Conservation (phyloP, 1,284 basidiomycete genomes). For the Golubevia pallescens region DNA sequence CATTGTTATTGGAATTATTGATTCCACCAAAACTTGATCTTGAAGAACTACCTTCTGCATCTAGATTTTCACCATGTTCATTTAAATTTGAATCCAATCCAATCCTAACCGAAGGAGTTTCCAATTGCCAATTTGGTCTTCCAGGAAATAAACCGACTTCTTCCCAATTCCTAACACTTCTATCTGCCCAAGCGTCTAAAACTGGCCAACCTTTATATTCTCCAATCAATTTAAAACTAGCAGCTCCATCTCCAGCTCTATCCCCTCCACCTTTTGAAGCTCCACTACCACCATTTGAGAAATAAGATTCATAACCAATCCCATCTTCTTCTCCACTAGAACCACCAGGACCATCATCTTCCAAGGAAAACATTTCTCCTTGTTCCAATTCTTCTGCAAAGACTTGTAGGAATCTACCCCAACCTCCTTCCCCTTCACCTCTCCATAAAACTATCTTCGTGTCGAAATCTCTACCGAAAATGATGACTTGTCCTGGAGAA, state of each 20-base stretch:
- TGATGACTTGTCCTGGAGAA: slow-evolving; percentile 86
- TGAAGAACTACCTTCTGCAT: slow-evolving; percentile 21
- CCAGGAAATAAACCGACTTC: slow-evolving; percentile 37
- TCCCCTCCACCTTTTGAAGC: slow-evolving; percentile 46
- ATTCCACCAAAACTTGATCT: too few species aligned
- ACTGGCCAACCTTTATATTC: slow-evolving; percentile 59
- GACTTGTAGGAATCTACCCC: slow-evolving; percentile 91
- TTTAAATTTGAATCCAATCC: slow-evolving; percentile 14
- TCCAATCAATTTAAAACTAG: slow-evolving; percentile 46
- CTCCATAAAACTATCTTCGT: slow-evolving; percentile 85
- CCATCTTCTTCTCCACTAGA: slow-evolving; percentile 33
- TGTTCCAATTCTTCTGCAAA: slow-evolving; percentile 92
- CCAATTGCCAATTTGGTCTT: slow-evolving; percentile 25
- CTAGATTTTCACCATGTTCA: slow-evolving; percentile 29
- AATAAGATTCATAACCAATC: slow-evolving; percentile 59
- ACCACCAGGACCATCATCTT: slow-evolving; percentile 21
- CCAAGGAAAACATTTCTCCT: slow-evolving; percentile 70
- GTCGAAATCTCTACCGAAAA: slow-evolving; percentile 97
- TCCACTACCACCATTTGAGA: slow-evolving; percentile 34
- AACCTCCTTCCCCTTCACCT: slow-evolving; percentile 82
- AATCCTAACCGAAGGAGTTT: slow-evolving; percentile 20
- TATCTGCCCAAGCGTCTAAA: slow-evolving; percentile 60
- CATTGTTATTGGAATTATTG: not conserved
- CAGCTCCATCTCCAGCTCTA: slow-evolving; percentile 43
- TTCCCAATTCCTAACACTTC: slow-evolving; percentile 48